Base-by-base conservation (phyloP, 2,329 filamentous ascomycete species). In the Thyridium curvatum region DNA sequence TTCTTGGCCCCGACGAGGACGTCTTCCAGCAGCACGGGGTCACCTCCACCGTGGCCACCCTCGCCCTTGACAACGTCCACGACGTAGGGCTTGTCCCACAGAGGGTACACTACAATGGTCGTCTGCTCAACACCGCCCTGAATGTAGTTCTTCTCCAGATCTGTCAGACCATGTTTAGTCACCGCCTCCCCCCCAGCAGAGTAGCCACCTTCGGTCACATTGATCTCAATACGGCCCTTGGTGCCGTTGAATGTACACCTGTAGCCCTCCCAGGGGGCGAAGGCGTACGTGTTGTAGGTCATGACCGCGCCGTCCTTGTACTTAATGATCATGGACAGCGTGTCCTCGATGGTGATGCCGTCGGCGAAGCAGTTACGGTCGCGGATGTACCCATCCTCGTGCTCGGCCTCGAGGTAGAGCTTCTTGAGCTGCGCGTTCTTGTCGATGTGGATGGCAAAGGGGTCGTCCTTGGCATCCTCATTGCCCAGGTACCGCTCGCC, bases 341-440 rank as follows among this genome's bases (percentile, higher is more conserved):
- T 81, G 48, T 82, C 78, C 52, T 82, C 77, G 41, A 81, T 81
- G 46, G 65, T 79, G 40, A 82, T 79, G 2, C 77, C 78, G 42
- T 82, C 77, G 0, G 72, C 66, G 39, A 82, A 81, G 1, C 79
- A 75, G 46, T 69, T 78, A 54, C 79, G 77, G 48, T 82, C 77
- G 1, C 77, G 69, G 43, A 74, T 68, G 48, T 82, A 82, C 13
- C 66, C 66, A 46, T 82, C 78, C 49, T 82, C 78, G 41, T 80
- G 70, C 61, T 82, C 77, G 0, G 77, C 77, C 28, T 79, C 75
- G 0, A 77, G 65, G 42, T 80, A 81, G 64, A 80, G 66, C 4
- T 65, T 66, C 58, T 74, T 77, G 16, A 82, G 58, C 45, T 75
- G 69, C 12, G 64, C 57, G 41, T 74, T 70, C 3, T 66, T 52